Conservation (phyloP, 306 rosid species). For the Potentilla sterilis region DNA sequence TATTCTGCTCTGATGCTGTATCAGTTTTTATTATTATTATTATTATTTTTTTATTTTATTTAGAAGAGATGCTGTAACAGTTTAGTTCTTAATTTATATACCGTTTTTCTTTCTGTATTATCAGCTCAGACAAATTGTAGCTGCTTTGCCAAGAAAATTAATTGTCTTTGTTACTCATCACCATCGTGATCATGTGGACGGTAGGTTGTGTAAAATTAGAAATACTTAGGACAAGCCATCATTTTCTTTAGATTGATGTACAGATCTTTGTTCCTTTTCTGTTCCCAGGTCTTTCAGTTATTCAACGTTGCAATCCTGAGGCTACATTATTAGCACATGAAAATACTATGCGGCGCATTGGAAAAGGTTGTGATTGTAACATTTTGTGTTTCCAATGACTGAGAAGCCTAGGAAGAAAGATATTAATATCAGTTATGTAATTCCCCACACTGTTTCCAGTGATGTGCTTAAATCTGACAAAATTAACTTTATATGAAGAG, state of each 20-base stretch:
- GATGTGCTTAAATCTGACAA: background rate
- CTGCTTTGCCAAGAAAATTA: constrained; percentile 72
- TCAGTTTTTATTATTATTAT: background rate
- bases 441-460: background rate
- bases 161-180: constrained; percentile 87
- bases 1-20: constrained; percentile 1
- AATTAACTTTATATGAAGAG: background rate
- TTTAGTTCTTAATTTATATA: background rate
- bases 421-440: background rate
- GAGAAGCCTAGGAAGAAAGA: background rate
- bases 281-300: constrained; percentile 73
- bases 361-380: constrained; percentile 49
- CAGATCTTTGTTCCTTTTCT: background rate
- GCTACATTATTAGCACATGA: constrained; percentile 71
- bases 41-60: too few relatives aligned
- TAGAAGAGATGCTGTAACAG: background rate
- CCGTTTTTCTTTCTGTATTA: constrained; percentile 21
- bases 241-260: background rate
- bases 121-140: constrained; percentile 70
- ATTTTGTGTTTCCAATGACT: constrained; percentile 1
- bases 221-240: background rate
- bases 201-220: constrained; percentile 38
- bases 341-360: constrained; percentile 67
- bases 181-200: constrained; percentile 81
- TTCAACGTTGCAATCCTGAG: constrained; percentile 79